These are phyloP conservation scores for Yarrowia divulgata DNA, from an alignment of 805 yeast genomes.

Conservation along the genomic window DNA sequence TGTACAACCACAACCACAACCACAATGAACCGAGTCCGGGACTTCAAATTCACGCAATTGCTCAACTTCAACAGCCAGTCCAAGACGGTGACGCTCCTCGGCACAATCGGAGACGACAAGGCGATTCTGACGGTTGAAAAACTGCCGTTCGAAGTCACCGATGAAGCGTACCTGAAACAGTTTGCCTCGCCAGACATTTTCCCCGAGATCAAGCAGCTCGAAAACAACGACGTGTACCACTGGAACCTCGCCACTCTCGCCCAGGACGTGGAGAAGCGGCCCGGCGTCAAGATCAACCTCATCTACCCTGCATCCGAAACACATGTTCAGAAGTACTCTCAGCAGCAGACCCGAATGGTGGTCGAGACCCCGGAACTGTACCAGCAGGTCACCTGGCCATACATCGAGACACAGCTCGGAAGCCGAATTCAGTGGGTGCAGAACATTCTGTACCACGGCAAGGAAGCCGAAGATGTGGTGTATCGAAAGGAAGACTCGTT, in stretches of 20 bases:
- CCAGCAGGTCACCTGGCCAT: constrained; percentile 67
- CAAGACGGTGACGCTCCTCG: constrained; percentile 72
- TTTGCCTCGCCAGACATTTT: constrained; percentile 36
- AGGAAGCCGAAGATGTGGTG: constrained; percentile 83
- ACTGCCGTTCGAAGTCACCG: constrained; percentile 39
- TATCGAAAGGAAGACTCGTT: constrained; percentile 68
- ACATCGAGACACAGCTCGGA: constrained; percentile 76
- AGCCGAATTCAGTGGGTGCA: constrained; percentile 87
- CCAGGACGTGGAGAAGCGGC: constrained; percentile 55
- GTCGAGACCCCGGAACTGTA: constrained; percentile 85
- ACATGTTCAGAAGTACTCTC: constrained; percentile 79
- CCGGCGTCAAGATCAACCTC: constrained; percentile 74
- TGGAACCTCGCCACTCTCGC: constrained; percentile 72
- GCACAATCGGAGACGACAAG: constrained; percentile 62
- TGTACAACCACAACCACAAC: not conserved
- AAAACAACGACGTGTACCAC: constrained; percentile 81
- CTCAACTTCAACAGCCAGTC: constrained; percentile 55
- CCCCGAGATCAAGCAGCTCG: constrained; percentile 53
- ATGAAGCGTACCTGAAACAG: constrained; percentile 24
- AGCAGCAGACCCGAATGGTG: constrained; percentile 66
- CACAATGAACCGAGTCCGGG: constrained; percentile 16
- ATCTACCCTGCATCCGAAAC: constrained; percentile 89
- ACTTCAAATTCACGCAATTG: constrained; percentile 21
- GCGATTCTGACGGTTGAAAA: constrained; percentile 81
- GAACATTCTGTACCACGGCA: constrained; percentile 80